Conservation (phyloP, 2,329 filamentous ascomycete genomes). For the Hypoxylon sp. region DNA sequence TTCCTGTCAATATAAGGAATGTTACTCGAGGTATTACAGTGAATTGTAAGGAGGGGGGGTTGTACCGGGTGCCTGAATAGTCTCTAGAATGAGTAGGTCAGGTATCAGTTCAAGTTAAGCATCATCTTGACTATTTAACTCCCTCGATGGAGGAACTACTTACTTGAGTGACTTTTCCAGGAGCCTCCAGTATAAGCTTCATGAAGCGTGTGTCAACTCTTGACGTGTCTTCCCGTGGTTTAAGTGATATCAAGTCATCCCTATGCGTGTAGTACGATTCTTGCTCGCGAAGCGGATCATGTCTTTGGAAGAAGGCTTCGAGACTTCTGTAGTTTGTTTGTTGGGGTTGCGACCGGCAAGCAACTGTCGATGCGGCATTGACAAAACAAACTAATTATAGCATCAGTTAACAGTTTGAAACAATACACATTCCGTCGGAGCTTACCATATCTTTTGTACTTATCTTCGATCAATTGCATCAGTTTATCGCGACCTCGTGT, state of each 20-base stretch:
- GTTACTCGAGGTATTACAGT: not conserved
- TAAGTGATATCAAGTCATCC: slow-evolving; percentile 12
- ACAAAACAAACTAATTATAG: no score
- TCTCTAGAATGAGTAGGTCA: not conserved
- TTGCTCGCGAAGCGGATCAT: not conserved
- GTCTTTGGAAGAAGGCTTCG: not conserved
- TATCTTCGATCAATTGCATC: slow-evolving; percentile 16
- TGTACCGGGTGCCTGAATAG: slow-evolving; percentile 10
- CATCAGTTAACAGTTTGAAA: no score
- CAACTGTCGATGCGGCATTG: no score
- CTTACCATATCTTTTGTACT: slow-evolving; percentile 23
- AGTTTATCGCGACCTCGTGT: not conserved
- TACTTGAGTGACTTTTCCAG: slow-evolving; percentile 7
- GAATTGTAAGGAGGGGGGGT: not conserved
- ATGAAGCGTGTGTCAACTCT: slow-evolving; percentile 10
- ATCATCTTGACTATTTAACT: no score
- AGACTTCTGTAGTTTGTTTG: slow-evolving; percentile 11
- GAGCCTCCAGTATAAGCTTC: slow-evolving; percentile 4
- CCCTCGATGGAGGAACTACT: not conserved
- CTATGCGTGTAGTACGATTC: slow-evolving; percentile 12
- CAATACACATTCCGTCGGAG: no score
- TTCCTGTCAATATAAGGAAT: no score
- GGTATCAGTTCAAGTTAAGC: not conserved
- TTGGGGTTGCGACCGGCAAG: not conserved
- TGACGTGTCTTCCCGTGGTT: slow-evolving; percentile 11